These are phyloP conservation scores for Neurospora pannonica DNA, from an alignment of 495 filamentous ascomycete genomes.

Conservation along the genomic window DNA sequence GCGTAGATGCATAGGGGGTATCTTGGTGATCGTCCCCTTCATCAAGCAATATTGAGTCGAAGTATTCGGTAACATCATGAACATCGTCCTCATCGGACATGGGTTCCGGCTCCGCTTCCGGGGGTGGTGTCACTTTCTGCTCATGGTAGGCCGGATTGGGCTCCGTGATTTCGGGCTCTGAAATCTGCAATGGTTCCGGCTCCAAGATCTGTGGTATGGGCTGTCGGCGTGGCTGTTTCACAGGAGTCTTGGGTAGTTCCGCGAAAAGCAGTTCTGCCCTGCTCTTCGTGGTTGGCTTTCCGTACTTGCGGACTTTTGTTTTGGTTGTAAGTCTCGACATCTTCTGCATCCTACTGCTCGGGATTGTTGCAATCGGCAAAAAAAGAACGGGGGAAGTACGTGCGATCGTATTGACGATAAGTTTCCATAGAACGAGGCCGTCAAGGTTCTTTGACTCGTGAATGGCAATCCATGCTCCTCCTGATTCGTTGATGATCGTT, in stretches of 20 bases:
- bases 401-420: neutral
- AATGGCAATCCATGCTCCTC: neutral
- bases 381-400: neutral
- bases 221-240: conserved; percentile 4
- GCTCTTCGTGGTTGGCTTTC: conserved; percentile 28
- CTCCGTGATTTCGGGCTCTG: neutral
- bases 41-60: neutral
- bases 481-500: conserved; percentile 6
- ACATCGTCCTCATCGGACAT: neutral
- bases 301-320: conserved; percentile 32
- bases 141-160: neutral
- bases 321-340: conserved; percentile 21
- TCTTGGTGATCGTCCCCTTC: neutral
- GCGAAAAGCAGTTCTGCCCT: conserved; percentile 31
- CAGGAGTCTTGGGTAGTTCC: conserved; percentile 32
- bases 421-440: neutral
- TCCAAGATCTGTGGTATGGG: neutral
- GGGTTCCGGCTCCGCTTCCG: neutral
- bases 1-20: neutral
- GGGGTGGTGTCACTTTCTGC: neutral
- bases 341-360: neutral
- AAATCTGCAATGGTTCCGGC: neutral
- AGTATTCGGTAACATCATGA: neutral
- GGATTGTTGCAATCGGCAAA: neutral
- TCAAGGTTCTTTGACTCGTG: neutral